These are phyloP conservation scores for Stachybotrys chlorohalonatus DNA, from an alignment of 2,329 filamentous ascomycete genomes.

Conservation along the genomic window DNA sequence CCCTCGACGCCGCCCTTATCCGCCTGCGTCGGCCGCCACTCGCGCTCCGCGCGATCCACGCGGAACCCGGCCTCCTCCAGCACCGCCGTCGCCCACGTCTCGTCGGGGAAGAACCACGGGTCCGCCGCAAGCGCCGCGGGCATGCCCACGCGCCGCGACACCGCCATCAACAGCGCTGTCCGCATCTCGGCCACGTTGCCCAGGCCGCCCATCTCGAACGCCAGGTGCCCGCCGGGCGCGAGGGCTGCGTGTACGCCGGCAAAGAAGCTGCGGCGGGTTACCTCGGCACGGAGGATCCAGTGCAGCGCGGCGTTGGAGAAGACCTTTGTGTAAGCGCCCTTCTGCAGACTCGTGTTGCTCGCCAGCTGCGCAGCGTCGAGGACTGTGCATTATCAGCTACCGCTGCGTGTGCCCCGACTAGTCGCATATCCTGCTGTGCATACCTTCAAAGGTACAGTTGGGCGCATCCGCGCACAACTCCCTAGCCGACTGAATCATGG, in stretches of 20 bases:
- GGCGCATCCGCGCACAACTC: constrained; percentile 26
- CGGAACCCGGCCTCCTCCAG: constrained; percentile 35
- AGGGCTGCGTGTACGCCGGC: constrained; percentile 40
- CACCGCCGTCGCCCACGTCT: constrained; percentile 44
- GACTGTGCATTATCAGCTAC: constrained; percentile 21
- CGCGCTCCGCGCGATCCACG: constrained; percentile 46
- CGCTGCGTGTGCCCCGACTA: not conserved
- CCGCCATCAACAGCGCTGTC: constrained; percentile 43
- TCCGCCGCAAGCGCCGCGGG: constrained; percentile 37
- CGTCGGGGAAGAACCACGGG: constrained; percentile 68
- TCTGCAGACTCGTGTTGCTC: constrained; percentile 23
- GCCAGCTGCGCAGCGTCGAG: constrained; percentile 34
- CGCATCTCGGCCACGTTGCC: constrained; percentile 60
- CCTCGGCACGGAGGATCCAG: constrained; percentile 48
- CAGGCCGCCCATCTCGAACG: constrained; percentile 64
- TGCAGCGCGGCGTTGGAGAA: constrained; percentile 61
- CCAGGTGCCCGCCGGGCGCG: constrained; percentile 45
- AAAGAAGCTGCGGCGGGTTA: constrained; percentile 43
- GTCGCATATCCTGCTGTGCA: not conserved
- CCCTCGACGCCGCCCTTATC: constrained; percentile 52
- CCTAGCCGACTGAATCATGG: constrained; percentile 48
- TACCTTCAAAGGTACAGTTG: constrained; percentile 36
- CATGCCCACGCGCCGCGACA: constrained; percentile 42
- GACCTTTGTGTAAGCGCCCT: constrained; percentile 38
- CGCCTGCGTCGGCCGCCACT: constrained; percentile 56